These are phyloP conservation scores for Grosmannia penicillata DNA, from an alignment of 2,329 filamentous ascomycete genomes.

Conservation along the genomic window DNA sequence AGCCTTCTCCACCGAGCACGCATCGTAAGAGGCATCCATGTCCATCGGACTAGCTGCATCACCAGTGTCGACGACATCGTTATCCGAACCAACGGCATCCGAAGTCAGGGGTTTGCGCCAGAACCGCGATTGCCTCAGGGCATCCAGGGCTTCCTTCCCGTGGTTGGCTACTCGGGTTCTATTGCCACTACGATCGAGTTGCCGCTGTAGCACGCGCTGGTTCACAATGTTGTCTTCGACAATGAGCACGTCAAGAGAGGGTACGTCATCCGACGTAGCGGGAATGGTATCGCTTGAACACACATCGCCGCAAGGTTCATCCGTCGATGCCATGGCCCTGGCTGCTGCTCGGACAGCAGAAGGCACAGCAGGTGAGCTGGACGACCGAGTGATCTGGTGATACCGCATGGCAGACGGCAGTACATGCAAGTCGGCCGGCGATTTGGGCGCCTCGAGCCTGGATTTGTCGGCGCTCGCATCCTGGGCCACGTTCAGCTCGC, in stretches of 20 bases:
- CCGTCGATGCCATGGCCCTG: not conserved
- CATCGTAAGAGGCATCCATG: too few species aligned
- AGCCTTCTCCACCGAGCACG: too few species aligned
- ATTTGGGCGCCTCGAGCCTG: too few species aligned
- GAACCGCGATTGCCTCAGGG: constrained; percentile 38
- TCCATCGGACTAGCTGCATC: constrained; percentile 20
- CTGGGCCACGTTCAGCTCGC: too few species aligned
- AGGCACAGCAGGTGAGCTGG: too few species aligned
- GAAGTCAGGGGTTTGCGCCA: constrained; percentile 21
- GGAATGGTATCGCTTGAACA: not conserved
- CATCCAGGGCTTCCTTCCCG: constrained; percentile 45
- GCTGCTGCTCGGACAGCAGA: too few species aligned
- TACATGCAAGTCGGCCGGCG: too few species aligned
- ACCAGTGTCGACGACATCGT: not conserved
- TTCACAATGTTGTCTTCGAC: constrained; percentile 57
- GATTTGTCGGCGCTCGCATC: too few species aligned
- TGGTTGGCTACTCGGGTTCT: constrained; percentile 49
- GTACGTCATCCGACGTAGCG: constrained; percentile 9
- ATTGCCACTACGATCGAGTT: constrained; percentile 45
- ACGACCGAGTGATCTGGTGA: too few species aligned
- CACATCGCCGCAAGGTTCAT: too few species aligned
- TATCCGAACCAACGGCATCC: not conserved
- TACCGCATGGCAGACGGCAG: too few species aligned
- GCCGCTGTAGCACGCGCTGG: constrained; percentile 47
- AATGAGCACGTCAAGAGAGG: constrained; percentile 41